These are phyloP conservation scores for Achaetomiella virescens DNA, from an alignment of 495 filamentous ascomycete species.

Conservation along the genomic window DNA sequence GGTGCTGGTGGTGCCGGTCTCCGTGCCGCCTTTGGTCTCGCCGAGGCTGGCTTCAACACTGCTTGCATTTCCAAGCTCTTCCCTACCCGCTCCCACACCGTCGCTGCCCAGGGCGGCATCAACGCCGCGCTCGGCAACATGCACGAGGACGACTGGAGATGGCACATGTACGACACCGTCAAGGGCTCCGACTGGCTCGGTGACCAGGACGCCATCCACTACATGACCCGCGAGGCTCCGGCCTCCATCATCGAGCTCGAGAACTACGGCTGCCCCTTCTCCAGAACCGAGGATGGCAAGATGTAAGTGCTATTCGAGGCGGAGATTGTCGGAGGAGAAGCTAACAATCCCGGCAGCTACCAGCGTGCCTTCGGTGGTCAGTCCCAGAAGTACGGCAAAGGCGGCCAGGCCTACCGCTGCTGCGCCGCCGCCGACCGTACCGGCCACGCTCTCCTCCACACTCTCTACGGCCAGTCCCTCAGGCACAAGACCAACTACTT, in stretches of 20 bases:
- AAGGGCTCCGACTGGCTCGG: constrained; percentile 98
- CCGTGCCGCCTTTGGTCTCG: constrained; percentile 91
- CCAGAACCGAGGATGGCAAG: constrained; percentile 90
- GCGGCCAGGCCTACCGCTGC: constrained; percentile 94
- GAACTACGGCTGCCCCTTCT: constrained; percentile 97
- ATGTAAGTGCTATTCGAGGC: constrained; percentile 49
- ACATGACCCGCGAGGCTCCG: constrained; percentile 96
- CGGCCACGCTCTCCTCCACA: constrained; percentile 93
- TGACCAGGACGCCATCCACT: constrained; percentile 98
- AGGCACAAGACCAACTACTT: constrained; percentile 98
- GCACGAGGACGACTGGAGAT: constrained; percentile 91
- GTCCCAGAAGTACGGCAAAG: constrained; percentile 90
- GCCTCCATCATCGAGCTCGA: constrained; percentile 89
- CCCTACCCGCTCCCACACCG: constrained; percentile 91
- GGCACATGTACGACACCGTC: constrained; percentile 99
- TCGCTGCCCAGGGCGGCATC: constrained; percentile 90
- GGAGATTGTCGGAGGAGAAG: not conserved
- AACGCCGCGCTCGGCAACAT: constrained; percentile 93
- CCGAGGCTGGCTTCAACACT: constrained; percentile 96
- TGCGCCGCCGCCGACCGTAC: constrained; percentile 93
- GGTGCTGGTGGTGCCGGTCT: constrained; percentile 92
- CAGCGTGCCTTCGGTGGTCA: constrained; percentile 97
- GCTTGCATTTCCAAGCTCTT: constrained; percentile 98
- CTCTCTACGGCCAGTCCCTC: constrained; percentile 94
- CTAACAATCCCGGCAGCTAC: constrained; percentile 46